A percentile compares a stretch with the other conserved stretches of the same genome.
Conservation (phyloP, 2,329 filamentous ascomycete genomes). For the Grosmannia huntii region DNA sequence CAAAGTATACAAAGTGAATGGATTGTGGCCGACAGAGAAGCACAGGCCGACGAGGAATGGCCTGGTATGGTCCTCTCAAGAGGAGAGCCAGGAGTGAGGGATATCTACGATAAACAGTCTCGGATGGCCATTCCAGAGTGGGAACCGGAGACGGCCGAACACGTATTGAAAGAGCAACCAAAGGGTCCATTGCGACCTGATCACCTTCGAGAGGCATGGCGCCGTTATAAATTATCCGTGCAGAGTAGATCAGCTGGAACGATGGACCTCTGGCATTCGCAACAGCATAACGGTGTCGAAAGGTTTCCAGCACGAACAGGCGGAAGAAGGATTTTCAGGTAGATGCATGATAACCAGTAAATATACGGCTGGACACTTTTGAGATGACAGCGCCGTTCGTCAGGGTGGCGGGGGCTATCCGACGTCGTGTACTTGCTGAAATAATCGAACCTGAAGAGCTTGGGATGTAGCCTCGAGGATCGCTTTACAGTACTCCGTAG, state of each 20-base stretch:
- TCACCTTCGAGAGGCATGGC: slow-evolving; percentile 60
- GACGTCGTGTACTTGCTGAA: background rate
- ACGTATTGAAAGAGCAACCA: slow-evolving; percentile 22
- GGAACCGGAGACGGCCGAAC: slow-evolving; percentile 17
- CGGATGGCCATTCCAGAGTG: slow-evolving; percentile 15
- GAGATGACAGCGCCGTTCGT: background rate
- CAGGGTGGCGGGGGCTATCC: background rate
- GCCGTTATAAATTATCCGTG: slow-evolving; percentile 50
- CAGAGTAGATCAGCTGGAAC: slow-evolving; percentile 52
- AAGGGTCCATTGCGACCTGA: slow-evolving; percentile 56
- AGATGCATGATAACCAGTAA: background rate
- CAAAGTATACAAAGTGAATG: slow-evolving; percentile 60
- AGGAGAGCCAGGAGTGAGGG: slow-evolving; percentile 16
- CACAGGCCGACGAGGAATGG: slow-evolving; percentile 35
- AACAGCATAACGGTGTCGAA: slow-evolving; percentile 46
- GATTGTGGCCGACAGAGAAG: slow-evolving; percentile 44
- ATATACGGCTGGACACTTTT: background rate
- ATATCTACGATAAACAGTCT: slow-evolving; percentile 21
- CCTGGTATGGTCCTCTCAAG: slow-evolving; percentile 15
- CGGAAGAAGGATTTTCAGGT: slow-evolving; percentile 36
- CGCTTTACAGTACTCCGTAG: too few relatives aligned
- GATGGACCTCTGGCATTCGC: slow-evolving; percentile 47
- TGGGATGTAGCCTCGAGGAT: too few relatives aligned
- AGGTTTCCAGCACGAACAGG: slow-evolving; percentile 43
- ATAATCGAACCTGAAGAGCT: background rate